phyloP scores from a whole-genome alignment of 108 stramenopile genomes.

The Nitzschia palea region DNA sequence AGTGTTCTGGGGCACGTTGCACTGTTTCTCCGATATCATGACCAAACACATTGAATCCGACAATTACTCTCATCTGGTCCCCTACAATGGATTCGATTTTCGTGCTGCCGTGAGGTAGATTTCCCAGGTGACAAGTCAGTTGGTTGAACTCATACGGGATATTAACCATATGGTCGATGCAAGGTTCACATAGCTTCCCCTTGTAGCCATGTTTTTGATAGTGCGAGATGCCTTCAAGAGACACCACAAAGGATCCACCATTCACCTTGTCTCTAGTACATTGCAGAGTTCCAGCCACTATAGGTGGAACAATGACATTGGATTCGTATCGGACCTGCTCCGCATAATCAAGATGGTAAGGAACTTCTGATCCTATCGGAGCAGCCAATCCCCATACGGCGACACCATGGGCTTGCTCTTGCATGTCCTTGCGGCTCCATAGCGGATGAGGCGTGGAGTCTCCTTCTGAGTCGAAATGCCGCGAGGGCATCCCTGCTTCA shows the following conservation, averaged over 20 bases:
- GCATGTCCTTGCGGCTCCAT: conserved; percentile 15
- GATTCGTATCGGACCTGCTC: conserved; percentile 75
- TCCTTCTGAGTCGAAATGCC: background rate
- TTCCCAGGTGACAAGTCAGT: conserved; percentile 65
- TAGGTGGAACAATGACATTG: conserved; percentile 75
- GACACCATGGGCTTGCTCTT: conserved; percentile 52
- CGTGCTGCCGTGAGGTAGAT: conserved; percentile 72
- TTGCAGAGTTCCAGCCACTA: conserved; percentile 82
- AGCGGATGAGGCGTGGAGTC: conserved; percentile 3
- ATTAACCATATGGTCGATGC: background rate
- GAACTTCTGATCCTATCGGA: conserved; percentile 46
- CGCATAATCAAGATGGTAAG: conserved; percentile 87
- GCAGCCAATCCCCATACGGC: conserved; percentile 77
- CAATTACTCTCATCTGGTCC: conserved; percentile 61
- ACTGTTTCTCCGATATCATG: conserved; percentile 55
- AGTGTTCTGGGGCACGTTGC: conserved; percentile 73
- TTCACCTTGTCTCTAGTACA: conserved; percentile 51
- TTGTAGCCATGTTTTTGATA: conserved; percentile 79
- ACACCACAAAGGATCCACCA: conserved; percentile 75
- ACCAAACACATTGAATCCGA: conserved; percentile 83
- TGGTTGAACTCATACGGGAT: conserved; percentile 74
- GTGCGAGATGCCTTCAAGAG: conserved; percentile 64
- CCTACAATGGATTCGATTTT: conserved; percentile 41
- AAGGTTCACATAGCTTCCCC: conserved; percentile 17
- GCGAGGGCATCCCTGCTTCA: no score